These are phyloP conservation scores for Suillus ampliporus DNA, from an alignment of 768 basidiomycete genomes.

Conservation along the genomic window DNA sequence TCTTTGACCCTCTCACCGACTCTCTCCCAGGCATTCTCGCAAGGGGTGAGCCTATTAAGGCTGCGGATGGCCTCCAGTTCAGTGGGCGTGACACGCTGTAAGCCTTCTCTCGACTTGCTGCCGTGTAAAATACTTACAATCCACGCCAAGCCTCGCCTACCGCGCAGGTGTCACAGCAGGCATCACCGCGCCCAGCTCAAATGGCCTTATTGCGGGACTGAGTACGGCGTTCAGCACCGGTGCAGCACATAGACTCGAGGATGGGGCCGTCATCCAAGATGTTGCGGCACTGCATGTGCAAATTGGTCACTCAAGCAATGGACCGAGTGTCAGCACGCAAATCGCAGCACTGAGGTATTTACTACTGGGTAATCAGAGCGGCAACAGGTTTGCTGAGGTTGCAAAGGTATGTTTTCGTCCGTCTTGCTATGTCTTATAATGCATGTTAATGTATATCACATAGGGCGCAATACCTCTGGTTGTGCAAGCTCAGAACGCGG, in stretches of 20 bases:
- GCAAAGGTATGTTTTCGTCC: constrained; percentile 42
- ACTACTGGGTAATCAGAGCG: constrained; percentile 45
- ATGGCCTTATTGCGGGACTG: constrained; percentile 59
- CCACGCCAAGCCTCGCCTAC: constrained; percentile 62
- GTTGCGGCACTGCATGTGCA: constrained; percentile 65
- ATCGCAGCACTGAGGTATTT: constrained; percentile 74
- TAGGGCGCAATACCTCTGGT: constrained; percentile 79
- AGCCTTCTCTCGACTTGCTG: constrained; percentile 17
- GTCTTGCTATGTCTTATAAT: neutral
- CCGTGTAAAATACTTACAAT: constrained; percentile 20
- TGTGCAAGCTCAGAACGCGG: constrained; percentile 75
- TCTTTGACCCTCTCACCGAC: constrained; percentile 48
- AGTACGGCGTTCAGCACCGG: constrained; percentile 64
- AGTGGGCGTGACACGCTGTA: constrained; percentile 63
- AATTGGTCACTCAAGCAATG: constrained; percentile 50
- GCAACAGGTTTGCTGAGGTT: constrained; percentile 46
- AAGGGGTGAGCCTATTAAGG: constrained; percentile 53
- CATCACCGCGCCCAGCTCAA: constrained; percentile 59
- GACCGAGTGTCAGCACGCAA: constrained; percentile 76
- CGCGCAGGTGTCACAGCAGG: constrained; percentile 66
- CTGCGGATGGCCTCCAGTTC: constrained; percentile 77
- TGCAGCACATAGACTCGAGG: constrained; percentile 57
- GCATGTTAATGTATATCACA: constrained; percentile 4
- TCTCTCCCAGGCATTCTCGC: constrained; percentile 41
- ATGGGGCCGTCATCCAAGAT: constrained; percentile 65